Base-by-base conservation (phyloP, 768 basidiomycete species). In the Tylopilus intermedius region DNA sequence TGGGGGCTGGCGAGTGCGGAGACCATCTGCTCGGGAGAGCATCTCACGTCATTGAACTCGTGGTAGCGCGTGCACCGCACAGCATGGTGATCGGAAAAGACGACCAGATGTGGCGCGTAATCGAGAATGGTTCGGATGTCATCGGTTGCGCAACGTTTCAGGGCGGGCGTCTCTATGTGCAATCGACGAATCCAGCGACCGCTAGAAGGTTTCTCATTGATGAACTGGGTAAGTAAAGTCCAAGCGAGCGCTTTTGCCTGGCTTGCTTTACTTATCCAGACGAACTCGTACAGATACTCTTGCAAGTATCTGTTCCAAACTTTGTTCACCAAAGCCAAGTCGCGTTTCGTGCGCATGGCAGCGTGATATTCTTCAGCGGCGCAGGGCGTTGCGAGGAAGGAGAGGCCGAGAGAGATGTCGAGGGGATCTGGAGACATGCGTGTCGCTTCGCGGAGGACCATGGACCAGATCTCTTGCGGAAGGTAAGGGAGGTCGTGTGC, bases 61-160 rank as follows among this genome's bases (percentile, higher is more conserved):
- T 77, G 72, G 60, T 72, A 74, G 4, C 74, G 71, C 39, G 73
- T 80, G 32, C 83, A 78, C 50, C 84, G 76, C 37, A 88, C 78
- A 7, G 81, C 82, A 47, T 79, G 76, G 49, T 81, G 79, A 63
- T 88, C 87, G 3, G 80, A 79, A 60, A 79, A 88, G 14, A 82
- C 74, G 59, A 76, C 71, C 9, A 88, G 65, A 15, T 74, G 73
- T 0, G 84, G 82, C 0, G 84, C 75, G 55, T 82, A 77, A 59
- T 84, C 83, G 44, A 89, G 70, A 51, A 88, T 86, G 24, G 80
- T 78, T n/a, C 83, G 76, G 37, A 88, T 72, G 60, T 88, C 84
- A 5, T 74, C 75, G 15, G 86, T 83, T 5, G 76, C 76, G 59
- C 86, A 88, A 26, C 82, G 79, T 46, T 84, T 82, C 50, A 86